Percentiles rank a stretch among this genome's conserved stretches.
These are phyloP conservation scores for Trichoderma guizhouense DNA, from an alignment of 2,329 filamentous ascomycete species.

Conservation along the genomic window DNA sequence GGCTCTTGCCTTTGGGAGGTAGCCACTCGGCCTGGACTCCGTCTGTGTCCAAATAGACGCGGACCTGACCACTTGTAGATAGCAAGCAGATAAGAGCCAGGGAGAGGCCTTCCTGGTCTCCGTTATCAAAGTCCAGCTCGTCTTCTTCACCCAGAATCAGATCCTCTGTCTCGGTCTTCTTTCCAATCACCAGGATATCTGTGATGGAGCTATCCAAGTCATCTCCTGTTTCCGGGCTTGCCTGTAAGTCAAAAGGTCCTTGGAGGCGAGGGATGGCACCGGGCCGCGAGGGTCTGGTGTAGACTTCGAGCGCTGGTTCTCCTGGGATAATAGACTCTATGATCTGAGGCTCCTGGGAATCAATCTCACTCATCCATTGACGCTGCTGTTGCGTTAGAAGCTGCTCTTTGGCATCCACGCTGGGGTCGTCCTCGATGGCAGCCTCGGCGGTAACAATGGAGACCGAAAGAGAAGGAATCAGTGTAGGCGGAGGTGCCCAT, in stretches of 20 bases:
- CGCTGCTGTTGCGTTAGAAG: slow-evolving; percentile 61
- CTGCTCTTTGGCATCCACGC: slow-evolving; percentile 50
- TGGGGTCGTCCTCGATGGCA: slow-evolving; percentile 57
- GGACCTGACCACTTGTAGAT: slow-evolving; percentile 58
- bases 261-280: slow-evolving; percentile 59
- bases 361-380: slow-evolving; percentile 65
- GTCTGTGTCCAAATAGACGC: slow-evolving; percentile 59
- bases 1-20: slow-evolving; percentile 53
- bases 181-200: slow-evolving; percentile 61
- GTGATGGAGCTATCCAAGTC: slow-evolving; percentile 55
- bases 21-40: slow-evolving; percentile 66
- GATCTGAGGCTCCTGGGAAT: slow-evolving; percentile 58
- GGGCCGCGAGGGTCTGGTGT: slow-evolving; percentile 53
- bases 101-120: slow-evolving; percentile 58
- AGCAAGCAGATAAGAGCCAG: slow-evolving; percentile 58
- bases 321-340: slow-evolving; percentile 45
- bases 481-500: slow-evolving; percentile 74
- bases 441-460: slow-evolving; percentile 74
- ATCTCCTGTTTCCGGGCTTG: slow-evolving; percentile 55
- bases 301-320: slow-evolving; percentile 54
- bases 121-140: slow-evolving; percentile 55
- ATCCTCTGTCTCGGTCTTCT: slow-evolving; percentile 58
- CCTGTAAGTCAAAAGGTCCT: slow-evolving; percentile 57
- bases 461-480: slow-evolving; percentile 78
- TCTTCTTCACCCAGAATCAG: slow-evolving; percentile 63